Evolutionary conservation across 768 basidiomycete genomes (phyloP), one percentile per base, ranked within the genome.

Genomic region (Tulasnella sp.): DNA sequence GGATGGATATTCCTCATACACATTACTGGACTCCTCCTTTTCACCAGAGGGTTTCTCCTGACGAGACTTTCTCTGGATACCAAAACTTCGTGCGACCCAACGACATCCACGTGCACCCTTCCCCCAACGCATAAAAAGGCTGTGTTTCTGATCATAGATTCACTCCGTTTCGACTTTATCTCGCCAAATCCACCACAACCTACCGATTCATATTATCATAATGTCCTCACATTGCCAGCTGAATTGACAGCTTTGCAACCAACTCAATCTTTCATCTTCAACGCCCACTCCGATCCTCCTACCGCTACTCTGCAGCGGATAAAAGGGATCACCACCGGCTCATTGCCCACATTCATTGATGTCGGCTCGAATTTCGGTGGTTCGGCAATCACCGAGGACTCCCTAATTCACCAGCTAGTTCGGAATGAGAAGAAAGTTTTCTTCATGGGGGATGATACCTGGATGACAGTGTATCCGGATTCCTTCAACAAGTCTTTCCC

Each of bases 371-470:
- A 88, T 61, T 95, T 98, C 66, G 90, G 86, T 10, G 90, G 78
- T 0, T 81, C 83, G 2, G 77, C 79, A 0, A 84, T 95, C 34
- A 70, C 71, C 5, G 95, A 99, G 65, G 95, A 98, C 63, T 91
- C 88, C 0, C 67, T 92, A 45, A 67, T 96, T 4, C 75, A 76
- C 43, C 93, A 96, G 62, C 62, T 91, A 34, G 63, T 64, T 5
- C 55, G 66, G 10, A 72, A 73, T 0, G 77, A 75, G 12, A 81
- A 75, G 64, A 79, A 72, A 61, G 66, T 87, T 45, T 87, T 83
- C 1, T 83, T 96, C 63, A 88, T 88, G 79, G 93, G 95, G 0
- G 93, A 98, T 60, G 90, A 98, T 63, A 99, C 95, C 0, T 99
- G 95, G 95, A 76, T 84, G 65, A 75, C 80, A 1, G 75, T 92